Evolutionary conservation across 495 filamentous ascomycete species (phyloP).

Genomic region (Penicillium nucicola): DNA sequence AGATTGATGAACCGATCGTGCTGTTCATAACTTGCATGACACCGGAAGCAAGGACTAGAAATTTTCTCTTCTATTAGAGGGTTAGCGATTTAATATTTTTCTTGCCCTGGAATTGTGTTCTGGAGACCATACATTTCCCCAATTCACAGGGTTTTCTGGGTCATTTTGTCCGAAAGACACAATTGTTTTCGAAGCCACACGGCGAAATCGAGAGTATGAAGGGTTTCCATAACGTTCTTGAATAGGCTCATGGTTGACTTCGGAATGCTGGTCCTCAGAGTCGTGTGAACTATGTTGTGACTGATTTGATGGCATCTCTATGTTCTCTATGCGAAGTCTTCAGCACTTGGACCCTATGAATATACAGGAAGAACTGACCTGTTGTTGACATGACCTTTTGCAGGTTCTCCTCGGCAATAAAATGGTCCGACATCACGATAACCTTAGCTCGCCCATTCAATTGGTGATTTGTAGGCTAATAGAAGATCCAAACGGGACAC

Average conservation of each 20-base stretch:
- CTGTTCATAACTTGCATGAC: constrained; percentile 69
- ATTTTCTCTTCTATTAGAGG: constrained; percentile 47
- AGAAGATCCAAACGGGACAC: constrained; percentile 5
- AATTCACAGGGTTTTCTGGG: constrained; percentile 66
- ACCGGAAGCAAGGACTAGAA: constrained; percentile 50
- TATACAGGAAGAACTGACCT: constrained; percentile 10
- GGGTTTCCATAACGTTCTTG: constrained; percentile 30
- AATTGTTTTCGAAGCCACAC: constrained; percentile 34
- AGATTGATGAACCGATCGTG: constrained; percentile 68
- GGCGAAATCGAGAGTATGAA: constrained; percentile 27
- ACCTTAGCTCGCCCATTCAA: constrained; percentile 1
- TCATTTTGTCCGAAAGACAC: constrained; percentile 51
- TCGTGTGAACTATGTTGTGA: constrained; percentile 10
- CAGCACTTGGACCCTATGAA: background rate
- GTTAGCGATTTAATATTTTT: background rate
- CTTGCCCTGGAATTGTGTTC: no score
- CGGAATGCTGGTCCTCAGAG: constrained; percentile 18
- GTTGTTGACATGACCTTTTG: constrained; percentile 21
- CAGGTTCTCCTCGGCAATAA: constrained; percentile 18
- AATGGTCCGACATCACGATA: constrained; percentile 19
- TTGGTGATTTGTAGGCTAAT: background rate
- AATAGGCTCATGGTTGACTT: constrained; percentile 25
- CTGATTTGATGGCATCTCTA: constrained; percentile 12
- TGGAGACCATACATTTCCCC: constrained; percentile 28
- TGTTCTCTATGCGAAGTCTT: constrained; percentile 7